Evolutionary conservation across 306 rosid species (phyloP).

Genomic region (Medicago lupulina): DNA sequence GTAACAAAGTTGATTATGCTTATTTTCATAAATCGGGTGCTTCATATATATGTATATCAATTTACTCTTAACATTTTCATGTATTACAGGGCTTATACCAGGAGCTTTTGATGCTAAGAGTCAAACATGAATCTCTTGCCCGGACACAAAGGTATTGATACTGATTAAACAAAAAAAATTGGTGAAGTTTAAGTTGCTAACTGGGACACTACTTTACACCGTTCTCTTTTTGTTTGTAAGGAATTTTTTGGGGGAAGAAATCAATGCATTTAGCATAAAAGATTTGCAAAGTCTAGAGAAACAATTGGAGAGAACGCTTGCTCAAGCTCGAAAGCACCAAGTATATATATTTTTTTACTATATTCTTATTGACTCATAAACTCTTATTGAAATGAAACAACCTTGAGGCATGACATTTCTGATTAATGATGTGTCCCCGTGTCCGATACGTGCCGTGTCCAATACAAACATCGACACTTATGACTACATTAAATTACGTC

Average conservation of each 20-base stretch:
- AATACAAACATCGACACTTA: no score
- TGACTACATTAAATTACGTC: no score
- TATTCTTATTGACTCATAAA: background rate
- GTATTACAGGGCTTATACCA: constrained; percentile 50
- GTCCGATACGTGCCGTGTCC: no score
- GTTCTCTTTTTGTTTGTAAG: constrained; percentile 44
- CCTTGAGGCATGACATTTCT: no score
- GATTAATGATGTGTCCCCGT: no score
- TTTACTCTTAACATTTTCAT: background rate
- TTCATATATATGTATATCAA: background rate
- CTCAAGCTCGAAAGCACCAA: constrained; percentile 62
- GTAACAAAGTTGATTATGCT: background rate
- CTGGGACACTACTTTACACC: constrained; percentile 3
- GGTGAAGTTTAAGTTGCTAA: background rate
- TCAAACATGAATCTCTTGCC: constrained; percentile 70
- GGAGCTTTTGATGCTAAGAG: constrained; percentile 59
- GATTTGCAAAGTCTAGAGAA: constrained; percentile 76
- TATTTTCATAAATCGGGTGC: background rate
- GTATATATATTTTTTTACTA: constrained; percentile 52
- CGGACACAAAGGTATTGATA: constrained; percentile 58
- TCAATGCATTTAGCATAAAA: constrained; percentile 59
- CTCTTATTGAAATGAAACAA: background rate
- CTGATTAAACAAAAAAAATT: background rate
- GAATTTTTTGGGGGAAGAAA: constrained; percentile 77
- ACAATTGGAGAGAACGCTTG: constrained; percentile 68